Evolutionary conservation across 805 yeast species (phyloP), one percentile per base, ranked within the genome.

Genomic region (Metschnikowia orientalis): DNA sequence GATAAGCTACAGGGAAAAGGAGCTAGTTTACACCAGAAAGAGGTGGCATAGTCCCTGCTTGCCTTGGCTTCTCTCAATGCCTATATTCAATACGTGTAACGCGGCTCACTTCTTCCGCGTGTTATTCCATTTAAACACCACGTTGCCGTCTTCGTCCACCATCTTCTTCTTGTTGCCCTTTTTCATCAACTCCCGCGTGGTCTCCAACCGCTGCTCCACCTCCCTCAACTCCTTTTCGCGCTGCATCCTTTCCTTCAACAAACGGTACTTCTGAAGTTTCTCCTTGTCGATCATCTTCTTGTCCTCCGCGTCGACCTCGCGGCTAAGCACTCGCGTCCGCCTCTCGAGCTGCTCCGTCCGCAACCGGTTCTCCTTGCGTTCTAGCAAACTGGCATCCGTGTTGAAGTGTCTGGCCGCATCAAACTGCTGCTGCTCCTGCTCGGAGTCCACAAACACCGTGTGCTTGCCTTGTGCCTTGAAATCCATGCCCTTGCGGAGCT

Each of bases 151-250:
- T 10, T 70, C 63, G 36, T 71, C 81, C 3, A 71, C 67, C 4
- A 81, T 56, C 64, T 88, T 88, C 71, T 81, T 83, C 62, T 84
- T 85, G 40, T 78, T 76, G 1, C 97, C 97, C 45, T 79, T 82
- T 56, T 86, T 86, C 95, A 90, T 87, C 35, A 88, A 71, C 52
- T 89, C 95, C 41, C 83, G 77, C 49, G 88, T 94, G 36, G 75
- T 48, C 36, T 82, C 84, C 77, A 89, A 77, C 49, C 79, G 75
- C 25, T 69, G 70, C 50, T 86, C 81, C 11, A 90, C 83, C 31
- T 71, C 71, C 31, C 67, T 65, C 44, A 90, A 68, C 57, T 88
- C 77, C 33, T 69, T 61, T 41, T 79, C 84, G 47, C 95, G 74
- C 44, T 81, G 79, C 49, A 85, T 56, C 37, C 88, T 75, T 38